Evolutionary conservation across 305 asterid species (phyloP), one percentile per base, ranked within the genome.

Genomic region (Solanum hybrid): DNA sequence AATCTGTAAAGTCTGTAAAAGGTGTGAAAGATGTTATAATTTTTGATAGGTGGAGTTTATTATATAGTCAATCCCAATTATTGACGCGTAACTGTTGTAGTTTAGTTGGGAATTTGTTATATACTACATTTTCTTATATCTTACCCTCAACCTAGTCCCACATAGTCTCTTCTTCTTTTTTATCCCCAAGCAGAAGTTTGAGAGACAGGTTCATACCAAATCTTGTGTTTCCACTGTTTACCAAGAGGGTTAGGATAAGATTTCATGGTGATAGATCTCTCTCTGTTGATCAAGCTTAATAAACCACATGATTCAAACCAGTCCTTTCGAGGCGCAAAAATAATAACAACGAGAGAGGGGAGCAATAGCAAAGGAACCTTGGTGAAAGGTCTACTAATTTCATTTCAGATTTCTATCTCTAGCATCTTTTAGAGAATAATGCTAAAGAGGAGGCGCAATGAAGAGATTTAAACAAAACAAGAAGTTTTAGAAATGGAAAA

Each of bases 1-100:
- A 26, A 87, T 87, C 76, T 90, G 93, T 92, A 51, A 88, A 91
- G 93, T 89, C 78, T 89, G 94, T 92, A 89, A 86, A 51, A 91
- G 92, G 91, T 89, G 78, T 87, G 88, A 81, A 38, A 76, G 90
- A 88, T 91, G 88, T 15, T 82, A 42, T 42, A 90, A 88, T 78
- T 71, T 86, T 84, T 29, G 42, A 51, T 51, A 17, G 40, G n/a
- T 84, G 75, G 75, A 51, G 64, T 31, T 85, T 31, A 34, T 60
- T 31, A 19, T 56, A 56, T 12, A 56, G 73, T 6, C 40, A 12
- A 29, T 45, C 29, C 19, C 73, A 45, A 42, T 34, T 35, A 45
- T 82, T 45, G 73, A 45, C 2, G 19, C 22, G 2, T 12, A 78
- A 1, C 66, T 29, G 75, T 10, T 31, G 73, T 19, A 31, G 42